Conservation (phyloP, 306 rosid genomes). For the Casuarina cunninghamiana region DNA sequence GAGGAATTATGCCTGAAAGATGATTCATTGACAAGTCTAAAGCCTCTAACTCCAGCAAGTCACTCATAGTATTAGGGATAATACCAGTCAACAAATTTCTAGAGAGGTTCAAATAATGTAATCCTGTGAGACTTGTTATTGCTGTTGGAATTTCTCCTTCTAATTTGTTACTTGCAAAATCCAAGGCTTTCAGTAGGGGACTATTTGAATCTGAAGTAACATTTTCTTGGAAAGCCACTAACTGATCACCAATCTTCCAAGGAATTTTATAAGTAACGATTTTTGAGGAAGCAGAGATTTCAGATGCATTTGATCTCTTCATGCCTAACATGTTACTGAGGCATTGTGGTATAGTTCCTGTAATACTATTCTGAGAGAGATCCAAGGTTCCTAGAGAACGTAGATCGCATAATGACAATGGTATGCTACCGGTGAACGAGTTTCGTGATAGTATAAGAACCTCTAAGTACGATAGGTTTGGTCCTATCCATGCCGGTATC, state of each 20-base stretch:
- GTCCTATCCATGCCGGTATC: constrained; percentile 30
- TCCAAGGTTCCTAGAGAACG: not conserved
- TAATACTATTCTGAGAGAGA: constrained; percentile 2
- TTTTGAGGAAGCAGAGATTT: too few relatives aligned
- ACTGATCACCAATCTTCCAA: not conserved
- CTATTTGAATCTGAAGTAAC: too few relatives aligned
- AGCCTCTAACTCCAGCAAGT: constrained; percentile 14
- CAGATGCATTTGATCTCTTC: too few relatives aligned
- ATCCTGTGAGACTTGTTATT: not conserved
- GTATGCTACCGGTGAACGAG: constrained; percentile 16
- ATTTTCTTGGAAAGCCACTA: constrained; percentile 28
- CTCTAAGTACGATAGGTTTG: not conserved
- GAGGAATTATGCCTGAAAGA: constrained; percentile 25
- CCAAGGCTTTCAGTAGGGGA: constrained; percentile 33
- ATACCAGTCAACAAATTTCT: constrained; percentile 15
- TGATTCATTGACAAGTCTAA: constrained; percentile 31
- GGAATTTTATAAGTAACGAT: too few relatives aligned
- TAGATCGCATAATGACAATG: constrained; percentile 4
- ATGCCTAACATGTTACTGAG: not conserved
- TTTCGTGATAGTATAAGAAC: constrained; percentile 16
- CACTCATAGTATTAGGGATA: constrained; percentile 17
- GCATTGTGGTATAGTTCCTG: constrained; percentile 12
- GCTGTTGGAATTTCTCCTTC: constrained; percentile 22
- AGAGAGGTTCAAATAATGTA: constrained; percentile 24
- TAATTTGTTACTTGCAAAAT: constrained; percentile 33